Evolutionary conservation across 2,329 filamentous ascomycete genomes (phyloP), one percentile per base, ranked within the genome.

Genomic region (Neofusicoccum kwambonambiense): DNA sequence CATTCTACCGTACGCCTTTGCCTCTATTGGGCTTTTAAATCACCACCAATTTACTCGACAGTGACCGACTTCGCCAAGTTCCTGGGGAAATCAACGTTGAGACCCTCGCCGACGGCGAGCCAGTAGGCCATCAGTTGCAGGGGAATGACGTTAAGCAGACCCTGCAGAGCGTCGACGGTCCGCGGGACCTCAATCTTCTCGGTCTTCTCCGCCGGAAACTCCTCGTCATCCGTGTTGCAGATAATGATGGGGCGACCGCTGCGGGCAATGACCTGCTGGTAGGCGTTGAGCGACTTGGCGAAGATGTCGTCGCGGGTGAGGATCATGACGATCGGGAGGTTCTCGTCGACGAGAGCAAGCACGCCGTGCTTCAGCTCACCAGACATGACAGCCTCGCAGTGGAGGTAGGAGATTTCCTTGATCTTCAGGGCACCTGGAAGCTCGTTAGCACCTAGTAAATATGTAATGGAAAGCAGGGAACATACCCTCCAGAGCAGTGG

Each of bases 351-450:
- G 68, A 99, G 86, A 62, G 95, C 95, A 76, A 99, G 84, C 61
- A 99, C 95, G 85, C 95, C 95, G 80, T 99, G 95, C 88, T 99
- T 99, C 74, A 99, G 87, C 83, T 99, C 95, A 81, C 95, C 95
- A 69, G 95, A 98, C 95, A 99, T 99, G 84, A 99, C 95, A 73
- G 95, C 95, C 83, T 99, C 95, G 81, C 95, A 99, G 82, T 99
- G 95, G 66, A 99, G 91, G 81, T 99, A 99, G 17, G 94, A 98
- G 74, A 99, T 99, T 83, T 99, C 95, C 87, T 99, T 99, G 81
- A 99, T 99, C 86, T 99, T 99, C 72, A 99, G 86, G 57, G 95
- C 95, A 81, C 92, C 83, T 84, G 62, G 45, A 50, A 37, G 60
- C 51, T 60, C 72, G 67, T 75, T 69, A 74, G 71, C 45, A 66